Percentiles rank a stretch among this genome's conserved stretches.
phyloP scores from a whole-genome alignment of 257 asterid genomes.

The Petunia secreta region DNA sequence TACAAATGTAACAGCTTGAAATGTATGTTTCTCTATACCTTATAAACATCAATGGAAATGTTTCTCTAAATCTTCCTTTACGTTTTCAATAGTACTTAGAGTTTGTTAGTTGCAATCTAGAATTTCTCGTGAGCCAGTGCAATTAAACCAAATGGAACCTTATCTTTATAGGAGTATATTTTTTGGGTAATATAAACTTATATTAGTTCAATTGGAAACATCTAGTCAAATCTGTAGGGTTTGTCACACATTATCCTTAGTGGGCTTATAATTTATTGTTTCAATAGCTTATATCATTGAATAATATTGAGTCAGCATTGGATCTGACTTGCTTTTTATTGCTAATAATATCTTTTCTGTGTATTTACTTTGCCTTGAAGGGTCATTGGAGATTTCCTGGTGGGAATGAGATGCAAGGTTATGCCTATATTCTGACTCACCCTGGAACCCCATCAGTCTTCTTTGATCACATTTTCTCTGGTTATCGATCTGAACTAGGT shows the following conservation, averaged over 20 bases:
- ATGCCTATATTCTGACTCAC: slow-evolving; percentile 89
- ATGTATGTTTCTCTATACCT: neutral
- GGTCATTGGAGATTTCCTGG: slow-evolving; percentile 99
- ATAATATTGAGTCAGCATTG: neutral
- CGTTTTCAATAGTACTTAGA: neutral
- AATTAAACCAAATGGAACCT: neutral
- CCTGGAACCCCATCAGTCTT: slow-evolving; percentile 95
- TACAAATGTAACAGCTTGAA: neutral
- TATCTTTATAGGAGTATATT: neutral
- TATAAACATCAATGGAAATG: neutral
- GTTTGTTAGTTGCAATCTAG: slow-evolving; percentile 9
- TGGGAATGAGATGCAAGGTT: slow-evolving; percentile 98
- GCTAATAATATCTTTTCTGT: neutral
- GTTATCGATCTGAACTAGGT: slow-evolving; percentile 52
- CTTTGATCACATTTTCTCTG: slow-evolving; percentile 84
- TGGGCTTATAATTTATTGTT: neutral
- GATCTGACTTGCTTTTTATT: slow-evolving; percentile 24
- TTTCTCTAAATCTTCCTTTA: neutral
- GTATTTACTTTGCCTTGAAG: slow-evolving; percentile 48
- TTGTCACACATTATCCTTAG: slow-evolving; percentile 9
- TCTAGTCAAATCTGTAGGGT: neutral
- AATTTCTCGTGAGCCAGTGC: neutral
- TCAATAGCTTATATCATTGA: neutral
- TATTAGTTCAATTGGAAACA: neutral
- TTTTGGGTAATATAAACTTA: slow-evolving; percentile 19